phyloP scores from a whole-genome alignment of 2,329 filamentous ascomycete genomes.

The Colletotrichum sp. region DNA sequence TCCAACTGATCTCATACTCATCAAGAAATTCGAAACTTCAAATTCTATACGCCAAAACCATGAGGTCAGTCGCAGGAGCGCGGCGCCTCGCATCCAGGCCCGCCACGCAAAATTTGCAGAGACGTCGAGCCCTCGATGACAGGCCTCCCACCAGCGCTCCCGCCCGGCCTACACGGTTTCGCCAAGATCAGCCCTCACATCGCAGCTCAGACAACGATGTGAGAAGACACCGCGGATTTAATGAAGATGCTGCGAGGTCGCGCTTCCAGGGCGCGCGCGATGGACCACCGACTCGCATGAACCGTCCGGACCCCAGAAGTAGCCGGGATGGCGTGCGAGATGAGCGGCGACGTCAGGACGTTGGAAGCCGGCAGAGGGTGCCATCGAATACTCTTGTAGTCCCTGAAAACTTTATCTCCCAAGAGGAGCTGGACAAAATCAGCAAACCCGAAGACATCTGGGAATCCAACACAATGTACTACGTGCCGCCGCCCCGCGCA shows the following conservation, averaged over 20 bases:
- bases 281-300: background rate
- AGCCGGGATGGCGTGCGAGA: background rate
- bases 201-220: background rate
- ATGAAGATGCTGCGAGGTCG: background rate
- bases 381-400: background rate
- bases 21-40: background rate
- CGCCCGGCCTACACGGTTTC: background rate
- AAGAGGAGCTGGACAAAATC: conserved; percentile 5
- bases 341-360: background rate
- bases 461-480: conserved; percentile 5
- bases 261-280: background rate
- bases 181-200: background rate
- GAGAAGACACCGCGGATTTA: background rate
- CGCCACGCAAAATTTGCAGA: background rate
- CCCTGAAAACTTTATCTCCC: background rate
- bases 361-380: background rate
- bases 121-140: background rate
- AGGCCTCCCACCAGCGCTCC: background rate
- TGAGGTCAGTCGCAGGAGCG: background rate
- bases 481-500: background rate
- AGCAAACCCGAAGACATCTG: background rate
- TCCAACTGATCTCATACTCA: background rate
- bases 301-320: background rate
- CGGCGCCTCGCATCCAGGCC: background rate
- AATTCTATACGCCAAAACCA: rapidly evolving